Conservation (phyloP, 148 eudicot genomes). For the Rhododendron simsii region DNA sequence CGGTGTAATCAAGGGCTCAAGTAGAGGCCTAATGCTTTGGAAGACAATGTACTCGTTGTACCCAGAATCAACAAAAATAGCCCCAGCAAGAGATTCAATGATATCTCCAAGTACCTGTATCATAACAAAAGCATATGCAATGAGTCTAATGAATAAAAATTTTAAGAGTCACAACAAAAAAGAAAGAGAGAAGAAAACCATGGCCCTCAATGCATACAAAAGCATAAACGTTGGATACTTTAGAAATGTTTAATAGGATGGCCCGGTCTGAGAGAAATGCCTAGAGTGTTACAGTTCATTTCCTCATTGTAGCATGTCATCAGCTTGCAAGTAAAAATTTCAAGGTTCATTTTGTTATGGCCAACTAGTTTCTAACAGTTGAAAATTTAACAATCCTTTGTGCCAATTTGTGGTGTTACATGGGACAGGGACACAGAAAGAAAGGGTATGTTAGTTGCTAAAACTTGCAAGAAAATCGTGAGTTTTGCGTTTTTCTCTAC, state of each 20-base stretch:
- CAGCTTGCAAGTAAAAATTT: background rate
- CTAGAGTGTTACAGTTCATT: background rate
- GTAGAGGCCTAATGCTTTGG: constrained; percentile 51
- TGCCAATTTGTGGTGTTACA: background rate
- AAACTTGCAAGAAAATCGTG: background rate
- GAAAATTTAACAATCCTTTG: background rate
- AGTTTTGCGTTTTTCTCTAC: background rate
- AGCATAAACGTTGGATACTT: background rate
- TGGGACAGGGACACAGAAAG: background rate
- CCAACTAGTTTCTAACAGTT: background rate
- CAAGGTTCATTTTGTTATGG: background rate
- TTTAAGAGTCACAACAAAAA: no score
- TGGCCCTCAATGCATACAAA: background rate
- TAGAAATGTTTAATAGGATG: background rate
- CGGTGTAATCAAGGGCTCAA: constrained; percentile 73
- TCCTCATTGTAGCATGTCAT: background rate
- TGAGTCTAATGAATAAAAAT: background rate
- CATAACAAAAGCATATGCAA: background rate
- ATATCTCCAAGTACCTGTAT: constrained; percentile 78
- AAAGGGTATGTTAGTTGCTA: background rate
- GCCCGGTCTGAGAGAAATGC: background rate
- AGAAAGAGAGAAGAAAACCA: background rate
- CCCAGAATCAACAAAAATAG: constrained; percentile 73
- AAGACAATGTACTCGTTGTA: constrained; percentile 50
- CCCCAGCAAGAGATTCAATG: constrained; percentile 90